Base-by-base conservation (phyloP, 2,329 filamentous ascomycete genomes). In the Neonectria magnoliae region DNA sequence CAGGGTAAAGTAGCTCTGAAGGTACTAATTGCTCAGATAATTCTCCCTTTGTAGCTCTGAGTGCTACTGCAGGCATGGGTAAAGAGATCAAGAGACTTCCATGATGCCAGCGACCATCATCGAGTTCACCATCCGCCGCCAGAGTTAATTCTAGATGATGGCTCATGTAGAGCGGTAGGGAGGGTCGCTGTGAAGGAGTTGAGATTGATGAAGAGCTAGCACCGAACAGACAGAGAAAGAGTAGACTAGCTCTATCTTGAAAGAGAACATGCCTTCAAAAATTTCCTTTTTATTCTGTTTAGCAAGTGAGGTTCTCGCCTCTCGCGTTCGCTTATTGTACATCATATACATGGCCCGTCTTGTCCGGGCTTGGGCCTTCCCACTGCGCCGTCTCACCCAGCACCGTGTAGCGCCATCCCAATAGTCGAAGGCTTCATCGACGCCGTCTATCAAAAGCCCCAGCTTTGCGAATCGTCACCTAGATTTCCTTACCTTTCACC, bases 401-500 rank as follows among this genome's bases (percentile, higher is more conserved):
- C 20, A 45, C 41, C 42, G 31, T 58, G 20, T 50, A 41, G 10
- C 31, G 14, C 47, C 42, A 54, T 55, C 54, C 42, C 22, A 50
- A 14, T 14, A 50, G 29, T 58, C 27, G 52, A 18, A 45, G 45
- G 22, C 50, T 33, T 58, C 52, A 33, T 54, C 18, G 31, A 36
- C 31, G 33, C 50, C 31, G 33, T 62, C 58, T 54, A 57, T 57
- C 18, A 48, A 38, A 47, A 50, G 45, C 16, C 18, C 60, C 38
- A 45, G 36, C 25, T 31, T 29, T 54, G 41, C 18, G 48, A 29
- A 55, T 44, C 27, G 16, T 29, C 20, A 38, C 27, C 3, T 14
- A n/a, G 13, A 11, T 44, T 33, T 38, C 33, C 44, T 79, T 79
- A 88, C 76, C 85, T 82, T 81, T 90, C 83, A 4, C 94, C 94